Evolutionary conservation across 2,329 filamentous ascomycete species (phyloP).

Genomic region (Basipetospora chlamydospora): DNA sequence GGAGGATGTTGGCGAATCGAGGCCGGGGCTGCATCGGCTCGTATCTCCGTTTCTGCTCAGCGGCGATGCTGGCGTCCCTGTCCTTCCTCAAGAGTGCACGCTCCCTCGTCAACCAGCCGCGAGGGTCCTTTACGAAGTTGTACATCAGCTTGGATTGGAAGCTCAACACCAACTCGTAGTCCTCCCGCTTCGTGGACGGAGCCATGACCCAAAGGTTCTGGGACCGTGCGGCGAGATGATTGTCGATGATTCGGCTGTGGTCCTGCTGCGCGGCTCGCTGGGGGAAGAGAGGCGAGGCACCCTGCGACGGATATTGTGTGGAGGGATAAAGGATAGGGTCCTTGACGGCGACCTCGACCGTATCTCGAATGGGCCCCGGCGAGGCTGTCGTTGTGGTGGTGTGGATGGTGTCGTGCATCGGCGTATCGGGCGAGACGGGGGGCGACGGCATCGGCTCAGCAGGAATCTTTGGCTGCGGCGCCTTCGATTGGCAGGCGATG

Average conservation of each 20-base stretch:
- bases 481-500: constrained; percentile 13
- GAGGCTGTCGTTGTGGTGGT: constrained; percentile 13
- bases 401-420: constrained; percentile 25
- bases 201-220: constrained; percentile 25
- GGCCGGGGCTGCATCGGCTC: not conserved
- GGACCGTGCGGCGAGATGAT: constrained; percentile 31
- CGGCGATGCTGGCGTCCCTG: too few species aligned
- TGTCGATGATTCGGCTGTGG: constrained; percentile 30
- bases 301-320: constrained; percentile 24
- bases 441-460: constrained; percentile 36
- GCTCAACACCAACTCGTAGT: constrained; percentile 38
- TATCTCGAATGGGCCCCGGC: constrained; percentile 12
- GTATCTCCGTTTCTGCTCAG: constrained; percentile 10
- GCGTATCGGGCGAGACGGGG: constrained; percentile 34
- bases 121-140: constrained; percentile 27
- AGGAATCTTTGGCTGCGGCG: constrained; percentile 12
- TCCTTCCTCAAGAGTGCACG: too few species aligned
- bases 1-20: constrained; percentile 24
- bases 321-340: constrained; percentile 46
- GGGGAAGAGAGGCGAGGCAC: constrained; percentile 33
- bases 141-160: constrained; percentile 39
- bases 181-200: constrained; percentile 32
- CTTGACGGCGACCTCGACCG: constrained; percentile 15
- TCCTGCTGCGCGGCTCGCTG: constrained; percentile 25
- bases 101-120: constrained; percentile 30